These are phyloP conservation scores for Mucor racemosus DNA, from an alignment of 371 early-diverging fungal species.

Conservation along the genomic window DNA sequence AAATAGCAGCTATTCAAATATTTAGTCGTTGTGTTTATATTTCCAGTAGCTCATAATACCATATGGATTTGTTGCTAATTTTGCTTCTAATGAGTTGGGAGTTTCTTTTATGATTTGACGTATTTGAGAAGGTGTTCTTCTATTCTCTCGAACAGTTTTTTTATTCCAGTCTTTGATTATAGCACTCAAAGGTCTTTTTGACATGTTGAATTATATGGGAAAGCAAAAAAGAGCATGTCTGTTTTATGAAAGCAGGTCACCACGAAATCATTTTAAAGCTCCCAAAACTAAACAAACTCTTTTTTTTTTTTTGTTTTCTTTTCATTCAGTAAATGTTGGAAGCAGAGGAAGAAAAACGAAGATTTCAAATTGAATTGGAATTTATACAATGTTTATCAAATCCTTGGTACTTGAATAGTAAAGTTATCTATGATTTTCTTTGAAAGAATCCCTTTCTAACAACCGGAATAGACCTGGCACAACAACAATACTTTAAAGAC, in stretches of 20 bases:
- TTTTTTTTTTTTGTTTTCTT: conserved; percentile 5
- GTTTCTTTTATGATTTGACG: not conserved
- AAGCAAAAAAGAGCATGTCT: no score
- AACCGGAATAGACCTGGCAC: conserved; percentile 75
- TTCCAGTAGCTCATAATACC: conserved; percentile 8
- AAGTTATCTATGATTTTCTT: not conserved
- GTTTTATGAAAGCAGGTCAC: not conserved
- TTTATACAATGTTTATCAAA: conserved; percentile 95
- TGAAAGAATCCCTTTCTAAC: not conserved
- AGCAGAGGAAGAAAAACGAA: conserved; percentile 53
- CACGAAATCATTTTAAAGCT: not conserved
- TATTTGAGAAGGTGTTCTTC: not conserved
- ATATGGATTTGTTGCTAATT: conserved; percentile 20
- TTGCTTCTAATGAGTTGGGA: conserved; percentile 21
- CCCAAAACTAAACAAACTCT: not conserved
- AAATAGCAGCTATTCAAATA: conserved; percentile 14
- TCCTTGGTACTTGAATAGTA: conserved; percentile 90
- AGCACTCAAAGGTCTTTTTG: conserved; percentile 16
- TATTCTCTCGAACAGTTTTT: not conserved
- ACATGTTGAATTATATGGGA: not conserved
- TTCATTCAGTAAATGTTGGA: conserved; percentile 10
- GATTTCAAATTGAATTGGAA: conserved; percentile 92
- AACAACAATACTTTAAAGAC: conserved; percentile 84
- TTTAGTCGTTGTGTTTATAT: not conserved
- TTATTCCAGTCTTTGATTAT: conserved; percentile 20